Conservation (phyloP, 257 asterid species). For the Mitragyna speciosa region DNA sequence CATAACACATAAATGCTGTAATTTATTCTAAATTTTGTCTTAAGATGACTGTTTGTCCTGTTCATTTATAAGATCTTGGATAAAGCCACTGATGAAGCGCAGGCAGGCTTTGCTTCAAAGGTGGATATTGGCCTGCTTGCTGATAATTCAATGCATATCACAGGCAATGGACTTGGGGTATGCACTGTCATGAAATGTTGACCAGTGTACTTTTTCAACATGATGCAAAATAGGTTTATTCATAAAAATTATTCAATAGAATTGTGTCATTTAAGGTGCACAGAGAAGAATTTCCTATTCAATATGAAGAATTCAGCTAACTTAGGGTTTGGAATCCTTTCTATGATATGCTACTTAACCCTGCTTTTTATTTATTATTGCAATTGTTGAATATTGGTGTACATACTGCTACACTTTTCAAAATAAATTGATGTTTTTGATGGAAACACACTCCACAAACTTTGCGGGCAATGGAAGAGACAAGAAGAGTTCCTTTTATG, state of each 20-base stretch:
- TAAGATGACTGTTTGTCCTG: slow-evolving; percentile 20
- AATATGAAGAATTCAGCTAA: not conserved
- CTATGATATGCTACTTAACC: not conserved
- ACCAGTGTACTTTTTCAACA: not conserved
- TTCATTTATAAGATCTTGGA: slow-evolving; percentile 85
- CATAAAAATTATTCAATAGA: not conserved
- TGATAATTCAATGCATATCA: slow-evolving; percentile 84
- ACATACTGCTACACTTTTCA: not conserved
- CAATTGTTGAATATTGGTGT: not conserved
- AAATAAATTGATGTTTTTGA: not conserved
- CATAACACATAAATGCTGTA: not conserved
- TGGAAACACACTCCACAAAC: not conserved
- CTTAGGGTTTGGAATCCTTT: too few relatives aligned
- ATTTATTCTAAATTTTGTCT: not conserved
- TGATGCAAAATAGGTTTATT: not conserved
- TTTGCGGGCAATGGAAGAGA: not conserved
- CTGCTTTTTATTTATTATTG: not conserved
- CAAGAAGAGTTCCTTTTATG: not conserved
- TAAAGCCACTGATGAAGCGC: slow-evolving; percentile 95
- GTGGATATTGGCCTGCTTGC: slow-evolving; percentile 68
- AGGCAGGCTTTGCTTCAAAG: slow-evolving; percentile 90
- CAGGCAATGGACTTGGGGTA: slow-evolving; percentile 98
- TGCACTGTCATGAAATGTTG: slow-evolving; percentile 19
- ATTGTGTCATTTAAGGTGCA: not conserved
- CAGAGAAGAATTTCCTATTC: not conserved